Evolutionary conservation across 176 grass and related monocot genomes (phyloP).

Genomic region (Avena insularis): DNA sequence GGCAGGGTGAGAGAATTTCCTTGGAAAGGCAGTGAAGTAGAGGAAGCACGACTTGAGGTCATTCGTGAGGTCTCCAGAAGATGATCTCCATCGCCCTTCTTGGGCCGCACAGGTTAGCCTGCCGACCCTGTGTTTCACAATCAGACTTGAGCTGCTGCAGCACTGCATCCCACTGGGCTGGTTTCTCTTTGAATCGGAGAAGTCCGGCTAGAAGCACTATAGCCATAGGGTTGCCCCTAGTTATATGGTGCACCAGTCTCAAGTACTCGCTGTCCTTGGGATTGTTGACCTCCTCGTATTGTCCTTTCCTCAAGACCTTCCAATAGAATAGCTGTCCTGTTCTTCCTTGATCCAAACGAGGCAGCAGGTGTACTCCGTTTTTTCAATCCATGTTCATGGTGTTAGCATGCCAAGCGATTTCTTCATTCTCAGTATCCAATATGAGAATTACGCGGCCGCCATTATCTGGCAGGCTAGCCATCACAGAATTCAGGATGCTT

Average conservation of each 20-base stretch:
- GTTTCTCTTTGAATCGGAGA: conserved; percentile 4
- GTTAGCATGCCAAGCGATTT: background rate
- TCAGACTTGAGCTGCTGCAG: background rate
- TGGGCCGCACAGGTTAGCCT: too few relatives aligned
- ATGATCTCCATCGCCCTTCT: too few relatives aligned
- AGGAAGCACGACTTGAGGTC: too few relatives aligned
- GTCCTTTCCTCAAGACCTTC: background rate
- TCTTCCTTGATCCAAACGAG: background rate
- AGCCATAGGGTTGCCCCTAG: conserved; percentile 11
- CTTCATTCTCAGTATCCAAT: conserved; percentile 10
- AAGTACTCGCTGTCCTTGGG: background rate
- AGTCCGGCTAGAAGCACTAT: conserved; percentile 38
- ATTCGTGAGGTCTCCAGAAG: too few relatives aligned
- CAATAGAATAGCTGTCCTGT: background rate
- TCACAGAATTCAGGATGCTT: background rate
- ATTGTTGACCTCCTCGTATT: background rate
- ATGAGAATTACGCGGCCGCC: conserved; percentile 28
- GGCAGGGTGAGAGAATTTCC: too few relatives aligned
- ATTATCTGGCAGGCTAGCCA: background rate
- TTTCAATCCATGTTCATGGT: background rate
- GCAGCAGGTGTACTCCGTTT: background rate
- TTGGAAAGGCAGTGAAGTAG: too few relatives aligned
- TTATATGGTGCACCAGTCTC: background rate
- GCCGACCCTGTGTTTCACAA: background rate
- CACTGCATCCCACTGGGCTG: conserved; percentile 18